Conservation (phyloP, 2,329 filamentous ascomycete species). For the Apiospora arundinis region DNA sequence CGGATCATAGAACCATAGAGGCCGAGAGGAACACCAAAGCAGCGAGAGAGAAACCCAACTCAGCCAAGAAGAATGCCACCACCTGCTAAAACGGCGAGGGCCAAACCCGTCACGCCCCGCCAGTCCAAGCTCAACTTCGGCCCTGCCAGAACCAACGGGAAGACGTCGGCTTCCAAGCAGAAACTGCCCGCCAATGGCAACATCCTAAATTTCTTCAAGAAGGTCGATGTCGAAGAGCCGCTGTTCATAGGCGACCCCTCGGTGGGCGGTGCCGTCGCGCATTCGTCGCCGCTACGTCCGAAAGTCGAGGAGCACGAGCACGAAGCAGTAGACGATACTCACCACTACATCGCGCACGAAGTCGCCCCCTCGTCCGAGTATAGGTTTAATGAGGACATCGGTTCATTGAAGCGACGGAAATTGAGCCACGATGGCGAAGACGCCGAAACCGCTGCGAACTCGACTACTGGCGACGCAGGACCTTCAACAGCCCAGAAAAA, state of each 20-base stretch:
- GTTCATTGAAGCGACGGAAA: conserved; percentile 50
- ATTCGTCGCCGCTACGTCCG: conserved; percentile 33
- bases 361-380: conserved; percentile 39
- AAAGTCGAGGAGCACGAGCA: conserved; percentile 19
- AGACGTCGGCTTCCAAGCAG: conserved; percentile 37
- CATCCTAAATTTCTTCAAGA: conserved; percentile 79
- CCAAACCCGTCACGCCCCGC: conserved; percentile 25
- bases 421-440: conserved; percentile 37
- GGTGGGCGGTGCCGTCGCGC: conserved; percentile 27
- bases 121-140: conserved; percentile 41
- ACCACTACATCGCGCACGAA: conserved; percentile 31
- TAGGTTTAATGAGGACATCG: conserved; percentile 48
- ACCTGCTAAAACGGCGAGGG: conserved; percentile 12
- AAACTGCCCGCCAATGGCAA: conserved; percentile 62
- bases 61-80: conserved; percentile 14
- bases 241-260: conserved; percentile 56
- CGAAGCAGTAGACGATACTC: conserved; percentile 28
- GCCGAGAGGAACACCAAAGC: background rate
- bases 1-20: background rate
- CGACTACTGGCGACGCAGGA: conserved; percentile 26
- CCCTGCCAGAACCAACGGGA: conserved; percentile 28
- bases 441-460: conserved; percentile 35
- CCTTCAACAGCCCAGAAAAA: conserved; percentile 26
- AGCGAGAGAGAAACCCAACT: no score
- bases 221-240: conserved; percentile 65